phyloP scores from a whole-genome alignment of 2,329 filamentous ascomycete genomes.

The Talaromyces sp. region DNA sequence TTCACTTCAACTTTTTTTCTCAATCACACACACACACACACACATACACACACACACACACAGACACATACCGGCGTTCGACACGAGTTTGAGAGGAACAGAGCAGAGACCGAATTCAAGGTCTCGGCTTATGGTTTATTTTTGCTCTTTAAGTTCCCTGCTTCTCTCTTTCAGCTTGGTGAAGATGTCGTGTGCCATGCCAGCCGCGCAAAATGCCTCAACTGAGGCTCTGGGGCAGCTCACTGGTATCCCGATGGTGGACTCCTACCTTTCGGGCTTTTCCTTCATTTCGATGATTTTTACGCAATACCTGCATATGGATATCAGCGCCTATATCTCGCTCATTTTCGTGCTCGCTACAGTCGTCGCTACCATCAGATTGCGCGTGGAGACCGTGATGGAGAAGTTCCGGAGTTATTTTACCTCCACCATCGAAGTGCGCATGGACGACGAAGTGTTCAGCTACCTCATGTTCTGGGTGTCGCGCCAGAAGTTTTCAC shows the following conservation, averaged over 20 bases:
- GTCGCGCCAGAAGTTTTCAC: constrained; percentile 56
- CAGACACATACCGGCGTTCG: too few relatives aligned
- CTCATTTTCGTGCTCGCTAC: constrained; percentile 48
- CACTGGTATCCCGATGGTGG: constrained; percentile 1
- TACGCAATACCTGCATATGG: constrained; percentile 7
- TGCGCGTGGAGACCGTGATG: constrained; percentile 47
- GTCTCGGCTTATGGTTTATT: not conserved
- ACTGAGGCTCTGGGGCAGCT: not conserved
- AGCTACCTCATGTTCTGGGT: constrained; percentile 69
- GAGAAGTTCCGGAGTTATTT: constrained; percentile 49
- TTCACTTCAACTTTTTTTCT: not conserved
- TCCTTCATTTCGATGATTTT: constrained; percentile 35
- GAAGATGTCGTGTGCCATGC: constrained; percentile 3
- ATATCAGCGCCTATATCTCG: constrained; percentile 50
- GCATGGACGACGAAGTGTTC: constrained; percentile 67
- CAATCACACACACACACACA: not conserved
- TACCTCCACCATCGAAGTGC: constrained; percentile 62
- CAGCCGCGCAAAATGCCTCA: constrained; percentile 3
- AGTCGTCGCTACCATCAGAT: constrained; percentile 49
- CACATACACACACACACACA: too few relatives aligned
- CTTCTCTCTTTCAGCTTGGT: not conserved
- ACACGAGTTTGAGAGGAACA: not conserved
- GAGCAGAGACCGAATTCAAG: not conserved
- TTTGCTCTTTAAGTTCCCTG: not conserved
- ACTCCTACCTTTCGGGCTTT: constrained; percentile 8